Evolutionary conservation across 1,139 yeast species (phyloP), one percentile per base, ranked within the genome.

Genomic region (Magnusiomyces fungicola): DNA sequence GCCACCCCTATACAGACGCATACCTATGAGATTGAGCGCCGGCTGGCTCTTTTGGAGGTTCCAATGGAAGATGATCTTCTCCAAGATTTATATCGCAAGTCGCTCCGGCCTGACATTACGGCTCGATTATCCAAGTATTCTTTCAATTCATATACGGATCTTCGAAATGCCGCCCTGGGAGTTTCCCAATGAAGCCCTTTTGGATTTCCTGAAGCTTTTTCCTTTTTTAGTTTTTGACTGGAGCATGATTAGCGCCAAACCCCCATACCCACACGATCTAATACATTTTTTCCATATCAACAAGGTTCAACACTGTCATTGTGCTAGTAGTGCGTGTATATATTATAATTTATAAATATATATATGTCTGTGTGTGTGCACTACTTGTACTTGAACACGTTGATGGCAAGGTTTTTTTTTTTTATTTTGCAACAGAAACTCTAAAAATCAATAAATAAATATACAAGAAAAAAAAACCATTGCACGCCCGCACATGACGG

Each of bases 41-140:
- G 43, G 22, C 36, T 49, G 43, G 43, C 36, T 12, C 16, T 36
- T n/a, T 29, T 49, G n/a, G 51, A 49, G 29, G 46, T 45, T 6
- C 45, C 43, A 7, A 42, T 49, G 49, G 51, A 36, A 7, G 49
- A 49, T 19, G 51, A 49, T 30, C 47, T 49, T 16, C 27, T 45
- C 1, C 45, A 45, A 24, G 51, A 49, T 27, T n/a, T 49, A 33
- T 49, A 49, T 33, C 29, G 51, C 3, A 37, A 43, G 10, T 45
- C 46, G 10, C 7, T 49, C 3, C 39, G 51, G 9, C 25, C 41
- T 2, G 46, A 44, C 19, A 30, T 38, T 16, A 29, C 34, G 7
- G 16, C 21, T 2, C 12, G 36, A 25, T 24, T 49, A 5, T 42
- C 43, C 16, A 24, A 37, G 18, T 16, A 27, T 16, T 39, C 39